Evolutionary conservation across 495 filamentous ascomycete genomes (phyloP).

Genomic region (Aspergillus steynii): DNA sequence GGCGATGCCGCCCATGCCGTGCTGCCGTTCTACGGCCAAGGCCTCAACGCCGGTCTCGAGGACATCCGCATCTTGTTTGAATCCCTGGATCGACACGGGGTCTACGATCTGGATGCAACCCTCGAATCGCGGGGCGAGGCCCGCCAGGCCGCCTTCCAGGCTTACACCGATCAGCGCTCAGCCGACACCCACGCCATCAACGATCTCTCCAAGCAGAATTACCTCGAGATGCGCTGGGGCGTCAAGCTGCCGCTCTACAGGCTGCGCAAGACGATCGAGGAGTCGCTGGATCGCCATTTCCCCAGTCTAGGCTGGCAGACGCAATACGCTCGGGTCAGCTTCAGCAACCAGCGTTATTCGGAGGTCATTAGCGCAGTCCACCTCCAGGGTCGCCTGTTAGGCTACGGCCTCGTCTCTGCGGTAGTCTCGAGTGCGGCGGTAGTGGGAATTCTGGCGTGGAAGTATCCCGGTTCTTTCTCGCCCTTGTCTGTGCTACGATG

Average conservation of each 20-base stretch:
- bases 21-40: slow-evolving; percentile 92
- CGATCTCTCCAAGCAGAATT: slow-evolving; percentile 87
- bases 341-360: slow-evolving; percentile 87
- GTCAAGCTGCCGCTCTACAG: slow-evolving; percentile 76
- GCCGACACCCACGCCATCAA: slow-evolving; percentile 88
- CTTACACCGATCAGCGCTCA: slow-evolving; percentile 70
- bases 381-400: slow-evolving; percentile 65
- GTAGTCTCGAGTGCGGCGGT: slow-evolving; percentile 26
- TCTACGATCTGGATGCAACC: slow-evolving; percentile 33
- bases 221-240: slow-evolving; percentile 85
- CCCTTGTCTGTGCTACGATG: slow-evolving; percentile 10
- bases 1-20: slow-evolving; percentile 97
- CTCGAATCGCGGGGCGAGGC: slow-evolving; percentile 41
- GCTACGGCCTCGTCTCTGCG: slow-evolving; percentile 31
- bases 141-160: slow-evolving; percentile 61
- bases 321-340: slow-evolving; percentile 90
- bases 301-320: slow-evolving; percentile 83
- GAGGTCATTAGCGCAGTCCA: slow-evolving; percentile 70
- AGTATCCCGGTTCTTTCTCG: slow-evolving; percentile 21
- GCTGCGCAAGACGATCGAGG: slow-evolving; percentile 81
- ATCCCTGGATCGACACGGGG: slow-evolving; percentile 63
- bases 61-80: slow-evolving; percentile 81
- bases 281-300: slow-evolving; percentile 72
- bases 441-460: slow-evolving; percentile 36
- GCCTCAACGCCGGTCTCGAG: slow-evolving; percentile 85